Conservation (phyloP, 106 monocot genomes). For the Dioscorea alata region DNA sequence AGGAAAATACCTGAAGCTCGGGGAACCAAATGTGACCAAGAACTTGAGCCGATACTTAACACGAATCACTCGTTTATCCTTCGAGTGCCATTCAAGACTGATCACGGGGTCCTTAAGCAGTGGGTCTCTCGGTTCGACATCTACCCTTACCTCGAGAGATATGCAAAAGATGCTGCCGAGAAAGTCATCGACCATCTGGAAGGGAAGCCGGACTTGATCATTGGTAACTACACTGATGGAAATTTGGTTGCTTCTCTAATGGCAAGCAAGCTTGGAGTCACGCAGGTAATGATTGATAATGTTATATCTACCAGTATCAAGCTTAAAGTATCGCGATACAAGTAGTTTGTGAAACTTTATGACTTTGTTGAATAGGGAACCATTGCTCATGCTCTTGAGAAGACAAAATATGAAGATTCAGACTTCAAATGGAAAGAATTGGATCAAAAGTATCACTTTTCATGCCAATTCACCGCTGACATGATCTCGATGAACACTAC, state of each 20-base stretch:
- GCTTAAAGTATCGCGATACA: not conserved
- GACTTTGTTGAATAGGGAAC: conserved; percentile 50
- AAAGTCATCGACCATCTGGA: conserved; percentile 65
- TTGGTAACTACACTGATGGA: conserved; percentile 95
- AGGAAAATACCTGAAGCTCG: conserved; percentile 84
- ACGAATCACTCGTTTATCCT: conserved; percentile 84
- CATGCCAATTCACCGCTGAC: conserved; percentile 94
- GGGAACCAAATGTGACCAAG: conserved; percentile 94
- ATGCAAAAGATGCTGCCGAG: conserved; percentile 69
- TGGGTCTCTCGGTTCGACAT: conserved; percentile 97
- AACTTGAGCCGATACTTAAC: conserved; percentile 68
- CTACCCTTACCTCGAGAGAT: conserved; percentile 97
- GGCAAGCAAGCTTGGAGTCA: conserved; percentile 79
- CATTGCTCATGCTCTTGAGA: conserved; percentile 96
- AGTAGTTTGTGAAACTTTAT: not conserved
- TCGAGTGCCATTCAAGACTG: conserved; percentile 81
- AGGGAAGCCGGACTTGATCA: conserved; percentile 91
- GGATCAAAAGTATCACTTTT: conserved; percentile 88
- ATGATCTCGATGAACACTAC: conserved; percentile 89
- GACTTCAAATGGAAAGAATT: conserved; percentile 88
- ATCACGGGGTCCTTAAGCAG: conserved; percentile 50
- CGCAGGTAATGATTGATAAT: conserved; percentile 42
- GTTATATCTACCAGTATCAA: not conserved
- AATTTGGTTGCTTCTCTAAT: conserved; percentile 91
- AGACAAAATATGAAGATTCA: conserved; percentile 94